Base-by-base conservation (phyloP, 495 filamentous ascomycete genomes). In the Lasiosphaeris hirsuta region DNA sequence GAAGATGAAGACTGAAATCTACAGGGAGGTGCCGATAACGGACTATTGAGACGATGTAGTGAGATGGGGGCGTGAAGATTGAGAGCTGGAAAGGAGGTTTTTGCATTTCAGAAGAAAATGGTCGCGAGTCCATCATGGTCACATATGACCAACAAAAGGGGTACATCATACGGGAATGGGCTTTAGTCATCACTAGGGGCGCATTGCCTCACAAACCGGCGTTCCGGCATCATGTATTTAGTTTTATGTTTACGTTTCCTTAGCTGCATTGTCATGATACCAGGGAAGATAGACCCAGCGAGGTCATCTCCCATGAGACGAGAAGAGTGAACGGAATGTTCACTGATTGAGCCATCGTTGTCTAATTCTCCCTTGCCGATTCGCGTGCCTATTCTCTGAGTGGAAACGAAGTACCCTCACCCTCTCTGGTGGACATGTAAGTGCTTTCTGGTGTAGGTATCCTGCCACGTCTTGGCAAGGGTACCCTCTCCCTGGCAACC, bases 1-100 rank as follows among this genome's bases (percentile, higher is more conserved):
- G 43, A 61, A 56, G 11, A 83, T 89, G 81, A 92, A 92, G 73
- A 72, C 72, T 50, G 81, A 89, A 44, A 90, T 92, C 44, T 83
- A 82, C 69, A 74, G 75, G 47, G 70, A 71, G 30, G 71, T 41
- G 10, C 19, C 42, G 14, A 42, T 47, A 30, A 30, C 23, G 23
- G 23, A 30, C 23, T 30, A 30, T 5, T 30, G 23, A 30, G 18
- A 10, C 33, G 51, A 38, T 10, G 23, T 41, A 45, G 18, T 1
- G 18, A 19, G 18, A 7, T 45, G 23, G 5, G 23, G 23, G 23
- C 23, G 5, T 30, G 23, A 30, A 30, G 23, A 30, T 30, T 30
- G 42, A 11, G 42, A 19, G 23, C 42, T 13, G 43, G 18, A 4
- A 9, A 10, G 9, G 42, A 23, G 23, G 23, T 30, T 30, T 30